Conservation (phyloP, 805 yeast genomes). For the Candida ficus region DNA sequence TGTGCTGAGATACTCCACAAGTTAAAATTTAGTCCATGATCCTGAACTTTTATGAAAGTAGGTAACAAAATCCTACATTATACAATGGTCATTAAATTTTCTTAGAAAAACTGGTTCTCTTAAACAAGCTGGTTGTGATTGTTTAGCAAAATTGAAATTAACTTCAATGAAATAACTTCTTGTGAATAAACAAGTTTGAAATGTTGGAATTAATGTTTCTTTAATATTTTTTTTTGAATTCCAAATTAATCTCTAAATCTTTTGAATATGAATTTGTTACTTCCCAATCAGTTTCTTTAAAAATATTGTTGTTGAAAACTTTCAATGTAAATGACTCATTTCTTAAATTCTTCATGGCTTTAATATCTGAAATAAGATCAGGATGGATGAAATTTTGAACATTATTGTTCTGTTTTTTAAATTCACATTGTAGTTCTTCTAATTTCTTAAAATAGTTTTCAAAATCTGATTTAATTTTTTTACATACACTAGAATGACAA, state of each 20-base stretch:
- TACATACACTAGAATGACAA: too few species aligned
- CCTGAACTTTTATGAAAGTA: too few species aligned
- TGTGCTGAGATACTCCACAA: too few species aligned
- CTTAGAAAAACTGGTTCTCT: too few species aligned
- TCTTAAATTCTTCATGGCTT: constrained; percentile 17
- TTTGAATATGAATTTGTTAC: constrained; percentile 3
- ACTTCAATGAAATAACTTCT: constrained; percentile 52
- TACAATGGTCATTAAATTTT: too few species aligned
- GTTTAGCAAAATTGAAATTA: constrained; percentile 26
- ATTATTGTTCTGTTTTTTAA: constrained; percentile 6
- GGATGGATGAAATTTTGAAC: constrained; percentile 10
- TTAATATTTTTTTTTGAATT: constrained; percentile 36
- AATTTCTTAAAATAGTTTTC: too few species aligned
- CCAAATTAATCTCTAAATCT: constrained; percentile 35
- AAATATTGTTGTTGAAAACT: constrained; percentile 8
- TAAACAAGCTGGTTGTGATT: too few species aligned
- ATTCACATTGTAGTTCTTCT: too few species aligned
- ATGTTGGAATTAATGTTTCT: constrained; percentile 53
- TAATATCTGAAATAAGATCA: constrained; percentile 15
- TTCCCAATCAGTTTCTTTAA: constrained; percentile 22
- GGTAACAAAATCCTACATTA: too few species aligned
- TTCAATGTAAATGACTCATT: constrained; percentile 7
- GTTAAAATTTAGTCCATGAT: too few species aligned
- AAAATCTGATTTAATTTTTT: too few species aligned
- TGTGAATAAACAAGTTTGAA: constrained; percentile 59